phyloP scores from a whole-genome alignment of 805 yeast species.

The Teunomyces pallodes region DNA sequence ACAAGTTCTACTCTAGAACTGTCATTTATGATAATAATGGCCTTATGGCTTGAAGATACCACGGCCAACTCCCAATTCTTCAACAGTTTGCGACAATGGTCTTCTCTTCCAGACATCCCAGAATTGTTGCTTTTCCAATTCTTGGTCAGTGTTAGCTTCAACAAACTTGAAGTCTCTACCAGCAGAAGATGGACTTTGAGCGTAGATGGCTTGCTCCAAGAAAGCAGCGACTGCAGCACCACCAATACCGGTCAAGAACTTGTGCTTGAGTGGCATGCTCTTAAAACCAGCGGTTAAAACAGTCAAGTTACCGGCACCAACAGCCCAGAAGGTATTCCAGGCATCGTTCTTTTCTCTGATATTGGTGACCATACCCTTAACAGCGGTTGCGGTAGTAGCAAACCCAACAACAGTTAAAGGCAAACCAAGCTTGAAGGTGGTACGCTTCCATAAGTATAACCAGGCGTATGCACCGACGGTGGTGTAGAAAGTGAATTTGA shows the following conservation, averaged over 20 bases:
- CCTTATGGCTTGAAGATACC: slow-evolving; percentile 42
- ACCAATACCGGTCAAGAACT: slow-evolving; percentile 37
- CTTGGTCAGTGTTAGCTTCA: slow-evolving; percentile 38
- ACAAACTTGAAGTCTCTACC: slow-evolving; percentile 38
- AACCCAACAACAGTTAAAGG: slow-evolving; percentile 41
- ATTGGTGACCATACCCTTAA: slow-evolving; percentile 51
- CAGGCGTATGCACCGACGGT: slow-evolving; percentile 48
- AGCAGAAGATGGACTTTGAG: slow-evolving; percentile 39
- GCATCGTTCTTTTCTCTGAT: slow-evolving; percentile 63
- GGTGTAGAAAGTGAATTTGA: slow-evolving; percentile 47
- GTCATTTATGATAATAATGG: background rate
- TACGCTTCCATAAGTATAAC: slow-evolving; percentile 43
- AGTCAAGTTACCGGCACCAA: slow-evolving; percentile 48
- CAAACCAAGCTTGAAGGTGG: slow-evolving; percentile 40
- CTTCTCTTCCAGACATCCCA: slow-evolving; percentile 82
- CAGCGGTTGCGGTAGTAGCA: slow-evolving; percentile 51
- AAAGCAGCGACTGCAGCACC: slow-evolving; percentile 40
- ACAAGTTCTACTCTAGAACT: background rate
- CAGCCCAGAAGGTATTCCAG: slow-evolving; percentile 64
- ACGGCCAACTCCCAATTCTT: slow-evolving; percentile 68
- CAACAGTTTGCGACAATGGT: slow-evolving; percentile 77
- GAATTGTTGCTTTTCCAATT: slow-evolving; percentile 48
- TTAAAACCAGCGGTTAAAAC: slow-evolving; percentile 44
- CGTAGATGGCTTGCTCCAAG: slow-evolving; percentile 38
- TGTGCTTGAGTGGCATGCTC: slow-evolving; percentile 41